A percentile compares a stretch with the other conserved stretches of the same genome.
These are phyloP conservation scores for Pseudophaeomoniella oleicola DNA, from an alignment of 2,329 filamentous ascomycete genomes.

Conservation along the genomic window DNA sequence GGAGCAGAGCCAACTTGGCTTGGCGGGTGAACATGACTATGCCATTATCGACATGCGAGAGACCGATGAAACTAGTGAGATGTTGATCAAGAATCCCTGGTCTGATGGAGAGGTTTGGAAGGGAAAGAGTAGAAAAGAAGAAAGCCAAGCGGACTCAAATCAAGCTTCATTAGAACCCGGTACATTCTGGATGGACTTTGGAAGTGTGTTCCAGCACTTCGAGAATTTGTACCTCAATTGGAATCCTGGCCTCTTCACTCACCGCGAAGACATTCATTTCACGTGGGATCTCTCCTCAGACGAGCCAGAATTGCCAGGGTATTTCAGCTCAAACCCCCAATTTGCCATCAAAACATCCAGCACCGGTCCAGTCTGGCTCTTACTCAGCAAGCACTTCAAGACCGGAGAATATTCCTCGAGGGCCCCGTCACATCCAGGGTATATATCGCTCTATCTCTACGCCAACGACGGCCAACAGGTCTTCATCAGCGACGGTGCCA, in stretches of 20 bases:
- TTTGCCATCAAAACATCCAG: constrained; percentile 38
- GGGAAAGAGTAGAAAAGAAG: constrained; percentile 9
- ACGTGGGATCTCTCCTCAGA: constrained; percentile 53
- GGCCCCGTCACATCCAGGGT: constrained; percentile 47
- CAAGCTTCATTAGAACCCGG: constrained; percentile 35
- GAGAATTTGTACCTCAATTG: constrained; percentile 96
- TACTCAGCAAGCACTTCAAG: constrained; percentile 75
- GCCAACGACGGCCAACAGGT: constrained; percentile 55
- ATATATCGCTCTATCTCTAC: constrained; percentile 78
- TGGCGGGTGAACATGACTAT: constrained; percentile 88
- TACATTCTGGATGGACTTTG: constrained; percentile 87
- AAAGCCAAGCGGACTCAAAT: constrained; percentile 3
- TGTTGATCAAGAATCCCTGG: constrained; percentile 95
- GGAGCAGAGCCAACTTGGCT: constrained; percentile 66
- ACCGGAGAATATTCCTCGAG: constrained; percentile 45
- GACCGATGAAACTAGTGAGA: constrained; percentile 43
- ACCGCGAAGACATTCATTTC: constrained; percentile 83
- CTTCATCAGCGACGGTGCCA: constrained; percentile 55
- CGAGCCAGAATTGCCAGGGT: constrained; percentile 60
- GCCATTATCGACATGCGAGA: constrained; percentile 70
- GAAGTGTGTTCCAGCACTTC: constrained; percentile 80
- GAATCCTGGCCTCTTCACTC: constrained; percentile 72
- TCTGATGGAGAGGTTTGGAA: constrained; percentile 46
- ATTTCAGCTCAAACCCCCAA: constrained; percentile 52
- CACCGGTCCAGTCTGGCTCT: constrained; percentile 60